phyloP scores from a whole-genome alignment of 805 yeast species.

The Candida sithepensis region DNA sequence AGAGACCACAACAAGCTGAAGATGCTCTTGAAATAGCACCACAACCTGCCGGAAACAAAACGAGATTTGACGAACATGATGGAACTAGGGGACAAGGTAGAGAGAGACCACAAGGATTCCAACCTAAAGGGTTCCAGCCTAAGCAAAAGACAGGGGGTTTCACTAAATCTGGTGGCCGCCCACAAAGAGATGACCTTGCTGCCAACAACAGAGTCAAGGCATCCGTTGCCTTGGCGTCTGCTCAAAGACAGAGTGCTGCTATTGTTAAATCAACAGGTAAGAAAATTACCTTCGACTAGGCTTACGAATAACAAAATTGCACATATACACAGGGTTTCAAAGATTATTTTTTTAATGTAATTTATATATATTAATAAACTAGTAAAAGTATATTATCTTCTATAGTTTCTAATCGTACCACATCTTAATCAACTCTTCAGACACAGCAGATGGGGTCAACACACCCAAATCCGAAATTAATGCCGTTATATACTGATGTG shows the following conservation, averaged over 20 bases:
- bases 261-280: slow-evolving; percentile 90
- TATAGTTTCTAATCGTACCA: slow-evolving; percentile 86
- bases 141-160: slow-evolving; percentile 11
- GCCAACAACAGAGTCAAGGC: slow-evolving; percentile 57
- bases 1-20: slow-evolving; percentile 3
- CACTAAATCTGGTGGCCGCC: not conserved
- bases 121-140: slow-evolving; percentile 22
- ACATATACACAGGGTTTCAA: too few species aligned
- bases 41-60: not conserved
- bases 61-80: slow-evolving; percentile 5
- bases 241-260: slow-evolving; percentile 86
- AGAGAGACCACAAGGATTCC: slow-evolving; percentile 26
- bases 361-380: too few species aligned
- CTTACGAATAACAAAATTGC: too few species aligned
- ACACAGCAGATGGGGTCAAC: slow-evolving; percentile 93
- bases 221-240: slow-evolving; percentile 81
- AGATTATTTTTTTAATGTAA: too few species aligned
- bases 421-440: slow-evolving; percentile 97
- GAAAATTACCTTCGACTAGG: slow-evolving; percentile 64
- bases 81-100: slow-evolving; percentile 12
- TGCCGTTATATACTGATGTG: slow-evolving; percentile 93
- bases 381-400: too few species aligned
- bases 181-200: slow-evolving; percentile 22
- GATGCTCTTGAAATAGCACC: not conserved
- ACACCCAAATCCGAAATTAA: slow-evolving; percentile 95